Conservation (phyloP, 371 early-diverging fungal genomes). For the Saksenaea vasiformis region DNA sequence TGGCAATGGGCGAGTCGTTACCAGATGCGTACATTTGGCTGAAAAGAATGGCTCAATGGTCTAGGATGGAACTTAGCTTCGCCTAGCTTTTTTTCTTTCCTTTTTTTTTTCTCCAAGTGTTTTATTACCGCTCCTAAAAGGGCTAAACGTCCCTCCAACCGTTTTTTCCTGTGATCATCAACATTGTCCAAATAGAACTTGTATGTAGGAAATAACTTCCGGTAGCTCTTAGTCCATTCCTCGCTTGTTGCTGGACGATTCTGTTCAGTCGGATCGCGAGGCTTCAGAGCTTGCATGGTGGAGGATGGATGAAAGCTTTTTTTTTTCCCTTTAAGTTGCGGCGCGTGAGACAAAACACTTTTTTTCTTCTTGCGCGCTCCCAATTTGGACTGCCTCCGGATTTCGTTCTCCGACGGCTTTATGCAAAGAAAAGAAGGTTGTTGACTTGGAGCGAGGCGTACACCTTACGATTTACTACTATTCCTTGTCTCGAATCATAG, state of each 20-base stretch:
- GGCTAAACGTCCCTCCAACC: slow-evolving; percentile 27
- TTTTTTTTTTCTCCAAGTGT: background rate
- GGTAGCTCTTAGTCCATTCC: background rate
- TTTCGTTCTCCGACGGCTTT: too few species aligned
- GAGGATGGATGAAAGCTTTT: slow-evolving; percentile 1
- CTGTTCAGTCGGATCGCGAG: slow-evolving; percentile 3
- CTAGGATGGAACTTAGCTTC: slow-evolving; percentile 12
- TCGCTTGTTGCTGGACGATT: background rate
- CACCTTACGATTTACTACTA: too few species aligned
- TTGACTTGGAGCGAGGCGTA: too few species aligned
- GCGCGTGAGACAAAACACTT: background rate
- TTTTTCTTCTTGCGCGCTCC: background rate
- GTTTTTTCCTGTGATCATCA: slow-evolving; percentile 22
- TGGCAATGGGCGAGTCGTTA: slow-evolving; percentile 33
- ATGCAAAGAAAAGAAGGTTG: too few species aligned
- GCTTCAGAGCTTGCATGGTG: background rate
- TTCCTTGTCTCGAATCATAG: too few species aligned
- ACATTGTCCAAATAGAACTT: slow-evolving; percentile 40
- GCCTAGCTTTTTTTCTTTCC: background rate
- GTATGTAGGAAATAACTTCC: slow-evolving; percentile 17
- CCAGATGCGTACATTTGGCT: slow-evolving; percentile 46
- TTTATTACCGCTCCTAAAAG: slow-evolving; percentile 37
- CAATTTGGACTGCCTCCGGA: too few species aligned
- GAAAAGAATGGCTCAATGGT: slow-evolving; percentile 46
- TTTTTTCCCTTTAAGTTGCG: background rate